Evolutionary conservation across 306 rosid genomes (phyloP).

Genomic region (Prunus mume): DNA sequence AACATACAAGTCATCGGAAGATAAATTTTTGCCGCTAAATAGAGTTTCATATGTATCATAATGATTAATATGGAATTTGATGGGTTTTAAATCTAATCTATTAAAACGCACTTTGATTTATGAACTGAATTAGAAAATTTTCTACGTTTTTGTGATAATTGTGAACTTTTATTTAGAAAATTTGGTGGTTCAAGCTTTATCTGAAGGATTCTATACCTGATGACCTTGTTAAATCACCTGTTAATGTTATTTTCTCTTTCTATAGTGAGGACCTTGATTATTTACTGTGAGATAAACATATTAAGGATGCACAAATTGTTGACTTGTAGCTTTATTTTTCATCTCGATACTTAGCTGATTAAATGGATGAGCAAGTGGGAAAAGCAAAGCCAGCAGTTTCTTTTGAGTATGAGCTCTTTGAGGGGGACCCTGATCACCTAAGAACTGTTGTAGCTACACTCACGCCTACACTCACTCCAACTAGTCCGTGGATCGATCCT

Average conservation of each 20-base stretch:
- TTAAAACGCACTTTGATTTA: not conserved
- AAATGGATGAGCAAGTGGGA: constrained; percentile 53
- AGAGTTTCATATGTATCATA: not conserved
- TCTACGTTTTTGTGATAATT: not conserved
- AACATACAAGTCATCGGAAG: not conserved
- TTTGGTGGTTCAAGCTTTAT: not conserved
- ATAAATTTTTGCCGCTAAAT: not conserved
- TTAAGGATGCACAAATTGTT: not conserved
- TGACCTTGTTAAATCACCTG: not conserved
- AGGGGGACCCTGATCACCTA: constrained; percentile 43
- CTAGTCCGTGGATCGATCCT: constrained; percentile 70
- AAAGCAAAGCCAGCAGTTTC: constrained; percentile 36
- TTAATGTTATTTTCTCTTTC: not conserved
- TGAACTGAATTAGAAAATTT: not conserved
- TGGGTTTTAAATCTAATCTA: not conserved
- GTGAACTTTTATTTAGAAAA: not conserved
- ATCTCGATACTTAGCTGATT: not conserved
- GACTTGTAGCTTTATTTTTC: not conserved
- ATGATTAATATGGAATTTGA: not conserved
- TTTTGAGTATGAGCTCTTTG: constrained; percentile 65
- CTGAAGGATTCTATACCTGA: not conserved
- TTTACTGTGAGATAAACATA: not conserved
- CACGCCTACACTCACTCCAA: constrained; percentile 23
- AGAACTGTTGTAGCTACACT: constrained; percentile 46
- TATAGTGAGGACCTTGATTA: not conserved